Base-by-base conservation (phyloP, 1,284 basidiomycete genomes). In the Papiliotrema nemorosa region DNA sequence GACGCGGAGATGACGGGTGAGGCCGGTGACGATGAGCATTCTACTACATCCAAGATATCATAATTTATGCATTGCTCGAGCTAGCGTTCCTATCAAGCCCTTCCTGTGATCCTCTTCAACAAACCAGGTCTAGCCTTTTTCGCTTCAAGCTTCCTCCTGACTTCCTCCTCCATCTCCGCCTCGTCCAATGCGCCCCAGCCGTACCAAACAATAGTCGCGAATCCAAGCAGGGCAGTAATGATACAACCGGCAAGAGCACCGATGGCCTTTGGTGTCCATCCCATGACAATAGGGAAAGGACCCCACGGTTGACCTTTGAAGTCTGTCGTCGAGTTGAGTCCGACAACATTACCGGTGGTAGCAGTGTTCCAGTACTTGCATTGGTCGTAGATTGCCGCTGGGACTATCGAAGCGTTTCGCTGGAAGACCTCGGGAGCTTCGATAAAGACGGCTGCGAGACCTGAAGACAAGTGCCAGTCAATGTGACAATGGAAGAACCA, bases 171-270 rank as follows among this genome's bases (percentile, higher is more conserved):
- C 44, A 87, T 80, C 76, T 91, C 88, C 61, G 83, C 83, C 41
- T 90, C 87, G 41, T 83, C 80, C 52, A 87, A 78, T 47, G 78
- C 82, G 24, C 86, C 86, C 49, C 82, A 76, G 42, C 84, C 75
- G 72, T 94, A 97, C 88, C 90, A 92, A 38, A 83, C 76, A 20
- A 96, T 87, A 0, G 83, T 81, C 2, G 77, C 67, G 81, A 93
- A 85, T 1, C 93, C 92, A 43, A 93, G 61, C 24, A 89, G 76
- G 1, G 88, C 90, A 1, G 87, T 83, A 52, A 94, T 73, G 48
- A 92, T 84, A 66, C 89, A 91, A 44, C 87, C 91, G 1, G 83
- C 80, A 79, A 97, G 83, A 21, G 92, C 91, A 26, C 83, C 82
- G 54, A 90, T 87, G 25, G 87, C 90, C 70, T 80, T 84, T 24